Percentiles rank a stretch among this genome's conserved stretches.
These are phyloP conservation scores for Rubroboletus satanas DNA, from an alignment of 768 basidiomycete species.

Conservation along the genomic window DNA sequence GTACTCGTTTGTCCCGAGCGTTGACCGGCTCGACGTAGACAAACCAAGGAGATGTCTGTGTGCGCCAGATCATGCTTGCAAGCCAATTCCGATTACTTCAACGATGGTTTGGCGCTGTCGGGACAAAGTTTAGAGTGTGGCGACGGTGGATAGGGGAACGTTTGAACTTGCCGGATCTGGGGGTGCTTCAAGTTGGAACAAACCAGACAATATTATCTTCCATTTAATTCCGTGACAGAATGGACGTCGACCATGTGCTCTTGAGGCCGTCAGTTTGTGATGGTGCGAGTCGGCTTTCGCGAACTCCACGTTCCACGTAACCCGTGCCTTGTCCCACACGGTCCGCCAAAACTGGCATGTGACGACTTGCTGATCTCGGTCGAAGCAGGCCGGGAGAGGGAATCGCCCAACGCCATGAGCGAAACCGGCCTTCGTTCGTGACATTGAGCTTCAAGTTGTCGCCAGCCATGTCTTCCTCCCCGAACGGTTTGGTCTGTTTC, in stretches of 20 bases:
- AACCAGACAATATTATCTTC: too few relatives aligned
- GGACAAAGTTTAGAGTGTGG: background rate
- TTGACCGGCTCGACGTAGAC: background rate
- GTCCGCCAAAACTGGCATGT: constrained; percentile 6
- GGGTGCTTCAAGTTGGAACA: too few relatives aligned
- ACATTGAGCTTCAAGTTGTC: constrained; percentile 5
- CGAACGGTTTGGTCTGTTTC: constrained; percentile 78
- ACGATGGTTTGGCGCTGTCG: background rate
- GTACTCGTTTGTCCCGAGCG: background rate
- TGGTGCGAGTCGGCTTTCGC: background rate
- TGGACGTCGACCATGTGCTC: constrained; percentile 14
- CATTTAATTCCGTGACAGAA: background rate
- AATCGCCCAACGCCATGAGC: background rate
- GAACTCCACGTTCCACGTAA: background rate
- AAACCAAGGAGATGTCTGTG: background rate
- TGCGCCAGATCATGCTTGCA: background rate
- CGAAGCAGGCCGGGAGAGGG: background rate
- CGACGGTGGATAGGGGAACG: background rate
- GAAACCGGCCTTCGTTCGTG: background rate
- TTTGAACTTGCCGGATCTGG: background rate
- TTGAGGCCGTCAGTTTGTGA: background rate
- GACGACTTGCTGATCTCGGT: constrained; percentile 6
- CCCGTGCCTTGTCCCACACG: background rate
- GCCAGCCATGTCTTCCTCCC: constrained; percentile 17
- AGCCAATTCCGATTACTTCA: background rate